Evolutionary conservation across 495 filamentous ascomycete genomes (phyloP), one percentile per base, ranked within the genome.

Genomic region (Penicillium alfredii): DNA sequence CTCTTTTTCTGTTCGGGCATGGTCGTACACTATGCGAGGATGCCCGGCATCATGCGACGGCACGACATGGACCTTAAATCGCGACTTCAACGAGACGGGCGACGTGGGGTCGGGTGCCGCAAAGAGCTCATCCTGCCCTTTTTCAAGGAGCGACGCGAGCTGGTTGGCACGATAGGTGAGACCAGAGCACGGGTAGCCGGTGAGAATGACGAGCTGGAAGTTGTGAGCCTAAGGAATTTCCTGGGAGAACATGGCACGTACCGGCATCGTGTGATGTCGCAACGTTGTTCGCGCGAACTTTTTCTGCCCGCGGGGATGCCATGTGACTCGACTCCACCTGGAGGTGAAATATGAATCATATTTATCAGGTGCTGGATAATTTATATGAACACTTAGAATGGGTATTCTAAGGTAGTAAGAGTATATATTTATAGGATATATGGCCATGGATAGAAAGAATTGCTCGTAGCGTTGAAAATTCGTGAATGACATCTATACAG

Each of bases 141-240:
- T 55, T 39, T 68, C 60, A 33, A 72, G 51, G n/a, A 54, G 49
- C 24, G 63, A 50, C 35, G 80, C 66, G 12, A 98, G 78, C 61
- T 96, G 89, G 33, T 65, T 60, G 12, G 88, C 85, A 58, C 92
- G 87, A 38, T 86, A 76, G 32, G 85, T 92, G 56, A 97, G 94
- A 51, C 92, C 92, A 19, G 92, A 93, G 55, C 81, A 85, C 21
- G 92, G 92, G 56, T 86, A 88, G 51, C 92, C 92, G 42, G 90
- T 89, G 52, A 98, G 66, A 38, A 95, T 80, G 45, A 98, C 86
- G 57, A 98, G 80, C 92, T 97, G 49, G 9, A 19, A 6, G 23
- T 2, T 8, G 11, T 8, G 23, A 25, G 23, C 8, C n/a, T n/a
- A n/a, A n/a, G n/a, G n/a, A n/a, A n/a, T n/a, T n/a, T n/a, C n/a